A percentile compares a stretch with the other conserved stretches of the same genome.
These are phyloP conservation scores for Discostella stelligera DNA, from an alignment of 352 stramenopile species.

Conservation along the genomic window DNA sequence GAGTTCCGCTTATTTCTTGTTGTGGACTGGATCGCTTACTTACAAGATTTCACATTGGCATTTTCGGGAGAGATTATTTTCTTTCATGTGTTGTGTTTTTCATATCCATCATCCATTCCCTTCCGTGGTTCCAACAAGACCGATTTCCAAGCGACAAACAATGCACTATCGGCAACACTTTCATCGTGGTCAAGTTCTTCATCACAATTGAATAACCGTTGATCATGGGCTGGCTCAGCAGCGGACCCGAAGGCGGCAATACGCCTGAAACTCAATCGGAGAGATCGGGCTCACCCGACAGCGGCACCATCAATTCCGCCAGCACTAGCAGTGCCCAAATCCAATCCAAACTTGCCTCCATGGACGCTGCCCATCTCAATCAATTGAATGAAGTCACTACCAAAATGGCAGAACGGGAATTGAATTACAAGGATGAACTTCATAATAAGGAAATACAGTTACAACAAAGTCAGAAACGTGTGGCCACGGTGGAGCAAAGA, in stretches of 20 bases:
- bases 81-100: no score
- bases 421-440: constrained; percentile 36
- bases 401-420: constrained; percentile 30
- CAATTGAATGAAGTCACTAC: constrained; percentile 62
- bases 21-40: no score
- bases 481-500: constrained; percentile 42
- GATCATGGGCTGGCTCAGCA: background rate
- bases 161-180: background rate
- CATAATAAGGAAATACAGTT: constrained; percentile 34
- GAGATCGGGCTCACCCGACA: constrained; percentile 18
- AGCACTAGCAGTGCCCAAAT: constrained; percentile 49
- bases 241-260: constrained; percentile 1
- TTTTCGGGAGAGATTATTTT: no score
- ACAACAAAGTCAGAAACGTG: constrained; percentile 26
- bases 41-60: no score
- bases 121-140: background rate
- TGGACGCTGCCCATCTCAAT: constrained; percentile 69
- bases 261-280: constrained; percentile 33
- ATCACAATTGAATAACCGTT: background rate
- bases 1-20: no score
- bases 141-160: background rate
- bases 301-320: background rate
- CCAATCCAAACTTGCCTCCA: constrained; percentile 43
- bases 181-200: background rate
- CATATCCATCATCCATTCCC: no score